Evolutionary conservation across 1,284 basidiomycete genomes (phyloP).

Genomic region (Rhodotorula glutinis): DNA sequence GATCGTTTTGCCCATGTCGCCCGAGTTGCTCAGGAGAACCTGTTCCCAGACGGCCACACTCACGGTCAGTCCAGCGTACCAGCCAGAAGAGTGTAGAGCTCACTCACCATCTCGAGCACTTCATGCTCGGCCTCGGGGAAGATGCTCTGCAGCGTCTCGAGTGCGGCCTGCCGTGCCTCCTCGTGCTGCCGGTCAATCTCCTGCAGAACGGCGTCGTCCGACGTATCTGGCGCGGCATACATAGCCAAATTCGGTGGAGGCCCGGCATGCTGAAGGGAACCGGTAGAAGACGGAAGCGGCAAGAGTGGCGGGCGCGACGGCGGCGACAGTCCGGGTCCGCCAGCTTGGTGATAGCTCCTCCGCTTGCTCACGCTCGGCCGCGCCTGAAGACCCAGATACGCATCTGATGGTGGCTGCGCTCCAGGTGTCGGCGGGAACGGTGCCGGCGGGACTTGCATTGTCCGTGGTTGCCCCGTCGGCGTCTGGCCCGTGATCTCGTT

Average conservation of each 20-base stretch:
- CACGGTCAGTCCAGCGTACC: background rate
- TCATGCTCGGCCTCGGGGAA: conserved; percentile 62
- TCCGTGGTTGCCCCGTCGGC: background rate
- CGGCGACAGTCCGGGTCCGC: background rate
- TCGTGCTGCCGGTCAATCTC: conserved; percentile 74
- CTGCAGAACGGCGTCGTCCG: conserved; percentile 58
- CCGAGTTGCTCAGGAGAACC: conserved; percentile 76
- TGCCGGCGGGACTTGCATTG: background rate
- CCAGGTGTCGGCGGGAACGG: conserved; percentile 4
- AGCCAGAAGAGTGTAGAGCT: background rate
- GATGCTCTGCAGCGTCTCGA: conserved; percentile 26
- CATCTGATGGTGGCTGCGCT: no score
- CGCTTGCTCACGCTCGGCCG: conserved; percentile 3
- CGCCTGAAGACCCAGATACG: background rate
- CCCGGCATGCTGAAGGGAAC: background rate
- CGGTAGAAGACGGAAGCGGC: conserved; percentile 15
- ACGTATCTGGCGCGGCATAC: conserved; percentile 51
- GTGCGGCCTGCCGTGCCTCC: conserved; percentile 40
- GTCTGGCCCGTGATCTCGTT: conserved; percentile 40
- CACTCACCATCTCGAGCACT: conserved; percentile 66
- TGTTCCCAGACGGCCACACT: background rate
- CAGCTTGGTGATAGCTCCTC: conserved; percentile 11
- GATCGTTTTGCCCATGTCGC: conserved; percentile 83
- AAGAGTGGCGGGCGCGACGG: conserved; percentile 35
- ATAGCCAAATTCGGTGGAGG: conserved; percentile 38